Percentiles rank a stretch among this genome's conserved stretches.
Evolutionary conservation across 768 basidiomycete species (phyloP).

Genomic region (Hygrocybe punicea): DNA sequence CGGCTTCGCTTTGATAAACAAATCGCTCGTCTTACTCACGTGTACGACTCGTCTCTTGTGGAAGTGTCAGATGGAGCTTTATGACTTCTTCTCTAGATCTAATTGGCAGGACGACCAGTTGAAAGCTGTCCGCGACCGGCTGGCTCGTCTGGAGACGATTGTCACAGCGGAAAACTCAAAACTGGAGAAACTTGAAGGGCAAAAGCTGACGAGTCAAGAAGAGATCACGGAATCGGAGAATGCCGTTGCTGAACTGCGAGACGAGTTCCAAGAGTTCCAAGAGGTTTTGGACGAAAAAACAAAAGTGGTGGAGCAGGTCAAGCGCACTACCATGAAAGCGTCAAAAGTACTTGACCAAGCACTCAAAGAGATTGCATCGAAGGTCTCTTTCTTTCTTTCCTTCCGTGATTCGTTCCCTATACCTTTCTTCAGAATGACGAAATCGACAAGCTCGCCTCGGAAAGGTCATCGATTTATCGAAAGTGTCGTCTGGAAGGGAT

Average conservation of each 20-base stretch:
- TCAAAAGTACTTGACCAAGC: slow-evolving; percentile 79
- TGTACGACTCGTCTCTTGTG: slow-evolving; percentile 47
- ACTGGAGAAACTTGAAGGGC: slow-evolving; percentile 50
- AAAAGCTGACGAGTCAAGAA: slow-evolving; percentile 50
- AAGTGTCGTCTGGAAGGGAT: slow-evolving; percentile 94
- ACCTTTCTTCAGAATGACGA: slow-evolving; percentile 38
- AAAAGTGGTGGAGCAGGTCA: slow-evolving; percentile 70
- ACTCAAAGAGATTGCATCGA: slow-evolving; percentile 82
- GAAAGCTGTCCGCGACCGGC: slow-evolving; percentile 57
- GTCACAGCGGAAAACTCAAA: slow-evolving; percentile 52
- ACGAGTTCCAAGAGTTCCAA: slow-evolving; percentile 58
- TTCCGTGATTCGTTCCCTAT: not conserved
- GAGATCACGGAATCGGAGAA: slow-evolving; percentile 61
- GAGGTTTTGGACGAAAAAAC: slow-evolving; percentile 70
- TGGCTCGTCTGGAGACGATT: slow-evolving; percentile 51
- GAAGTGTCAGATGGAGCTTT: slow-evolving; percentile 7
- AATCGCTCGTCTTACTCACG: slow-evolving; percentile 79
- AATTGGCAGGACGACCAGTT: slow-evolving; percentile 82
- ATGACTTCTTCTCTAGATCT: slow-evolving; percentile 43
- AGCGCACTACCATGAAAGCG: slow-evolving; percentile 65
- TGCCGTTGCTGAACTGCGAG: slow-evolving; percentile 52
- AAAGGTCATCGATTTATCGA: slow-evolving; percentile 78
- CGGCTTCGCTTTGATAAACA: slow-evolving; percentile 80
- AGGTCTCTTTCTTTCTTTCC: slow-evolving; percentile 40
- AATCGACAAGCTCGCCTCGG: slow-evolving; percentile 63